Conservation (phyloP, 306 rosid genomes). For the Vicia faba region DNA sequence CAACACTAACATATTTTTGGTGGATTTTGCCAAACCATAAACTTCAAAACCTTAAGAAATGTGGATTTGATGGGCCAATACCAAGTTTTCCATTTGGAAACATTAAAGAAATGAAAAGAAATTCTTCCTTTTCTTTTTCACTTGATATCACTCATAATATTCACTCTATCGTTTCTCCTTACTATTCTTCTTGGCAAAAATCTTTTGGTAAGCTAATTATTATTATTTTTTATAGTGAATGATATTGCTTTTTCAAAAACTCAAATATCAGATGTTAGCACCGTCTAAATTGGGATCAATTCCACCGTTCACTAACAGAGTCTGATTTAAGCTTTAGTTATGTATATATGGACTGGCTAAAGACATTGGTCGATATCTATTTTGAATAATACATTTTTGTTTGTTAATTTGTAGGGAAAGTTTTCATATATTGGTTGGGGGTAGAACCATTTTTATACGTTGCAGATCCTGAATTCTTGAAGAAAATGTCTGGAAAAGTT, state of each 20-base stretch:
- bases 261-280: too few relatives aligned
- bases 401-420: slow-evolving; percentile 63
- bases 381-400: not conserved
- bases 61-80: slow-evolving; percentile 67
- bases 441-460: slow-evolving; percentile 77
- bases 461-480: slow-evolving; percentile 69
- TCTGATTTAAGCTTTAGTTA: too few relatives aligned
- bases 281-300: too few relatives aligned
- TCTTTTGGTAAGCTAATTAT: slow-evolving; percentile 51
- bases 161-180: slow-evolving; percentile 65
- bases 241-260: too few relatives aligned
- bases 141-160: slow-evolving; percentile 53
- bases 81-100: slow-evolving; percentile 78
- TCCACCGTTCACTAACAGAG: too few relatives aligned
- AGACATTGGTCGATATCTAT: not conserved
- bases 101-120: slow-evolving; percentile 57
- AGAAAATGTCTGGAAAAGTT: slow-evolving; percentile 60
- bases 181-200: slow-evolving; percentile 70
- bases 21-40: slow-evolving; percentile 62
- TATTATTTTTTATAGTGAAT: too few relatives aligned
- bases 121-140: slow-evolving; percentile 6
- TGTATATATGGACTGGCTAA: too few relatives aligned
- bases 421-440: slow-evolving; percentile 76
- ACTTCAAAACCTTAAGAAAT: slow-evolving; percentile 51
- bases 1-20: slow-evolving; percentile 43